Evolutionary conservation across 176 grass and related monocot genomes (phyloP).

Genomic region (Carex scoparia): DNA sequence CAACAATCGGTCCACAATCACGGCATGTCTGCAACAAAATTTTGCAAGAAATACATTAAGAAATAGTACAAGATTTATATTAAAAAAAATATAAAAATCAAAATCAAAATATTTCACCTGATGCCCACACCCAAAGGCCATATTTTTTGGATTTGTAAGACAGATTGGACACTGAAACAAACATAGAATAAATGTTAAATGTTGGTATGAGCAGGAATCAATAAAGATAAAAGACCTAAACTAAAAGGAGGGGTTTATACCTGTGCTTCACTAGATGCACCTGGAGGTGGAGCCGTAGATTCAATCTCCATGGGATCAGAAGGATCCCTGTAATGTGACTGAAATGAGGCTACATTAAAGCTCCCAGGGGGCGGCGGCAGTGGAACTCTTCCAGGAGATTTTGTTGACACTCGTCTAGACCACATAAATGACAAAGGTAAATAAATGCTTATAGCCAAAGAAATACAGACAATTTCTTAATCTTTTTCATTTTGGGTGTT

Average conservation of each 20-base stretch:
- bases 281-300: neutral
- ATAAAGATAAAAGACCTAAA: neutral
- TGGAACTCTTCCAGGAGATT: constrained; percentile 35
- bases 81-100: neutral
- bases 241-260: neutral
- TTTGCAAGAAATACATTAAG: neutral
- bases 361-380: constrained; percentile 22
- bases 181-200: neutral
- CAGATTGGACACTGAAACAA: constrained; percentile 56
- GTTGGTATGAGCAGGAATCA: neutral
- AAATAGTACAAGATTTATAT: neutral
- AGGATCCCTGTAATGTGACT: neutral
- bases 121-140: constrained; percentile 88
- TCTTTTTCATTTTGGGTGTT: neutral
- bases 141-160: constrained; percentile 55
- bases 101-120: constrained; percentile 44
- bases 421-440: neutral
- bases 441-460: neutral
- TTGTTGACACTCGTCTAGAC: constrained; percentile 7
- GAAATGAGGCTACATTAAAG: constrained; percentile 22
- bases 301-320: neutral
- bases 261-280: constrained; percentile 3
- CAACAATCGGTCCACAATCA: constrained; percentile 59
- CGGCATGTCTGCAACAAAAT: constrained; percentile 51
- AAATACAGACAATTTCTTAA: neutral